phyloP scores from a whole-genome alignment of 2,329 filamentous ascomycete species.

The Scleromitrula shiraiana region DNA sequence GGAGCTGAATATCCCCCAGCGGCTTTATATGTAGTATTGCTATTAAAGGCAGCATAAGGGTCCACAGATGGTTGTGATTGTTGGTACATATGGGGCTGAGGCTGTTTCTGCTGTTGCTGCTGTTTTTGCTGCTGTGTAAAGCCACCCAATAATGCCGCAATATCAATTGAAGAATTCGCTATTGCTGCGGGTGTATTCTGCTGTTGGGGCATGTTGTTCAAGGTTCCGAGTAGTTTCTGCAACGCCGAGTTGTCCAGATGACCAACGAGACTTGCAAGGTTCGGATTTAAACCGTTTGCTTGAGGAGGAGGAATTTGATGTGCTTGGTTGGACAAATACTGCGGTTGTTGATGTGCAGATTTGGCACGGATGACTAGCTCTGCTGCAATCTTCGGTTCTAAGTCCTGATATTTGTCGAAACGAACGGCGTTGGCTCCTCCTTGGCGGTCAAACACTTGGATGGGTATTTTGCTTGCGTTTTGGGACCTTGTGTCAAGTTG shows the following conservation, averaged over 20 bases:
- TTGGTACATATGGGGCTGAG: conserved; percentile 18
- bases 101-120: conserved; percentile 31
- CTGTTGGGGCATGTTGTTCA: conserved; percentile 31
- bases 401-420: conserved; percentile 80
- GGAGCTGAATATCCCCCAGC: background rate
- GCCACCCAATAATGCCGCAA: conserved; percentile 27
- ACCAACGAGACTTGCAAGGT: conserved; percentile 57
- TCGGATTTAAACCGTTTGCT: conserved; percentile 36
- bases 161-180: conserved; percentile 31
- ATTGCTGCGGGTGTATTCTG: conserved; percentile 20
- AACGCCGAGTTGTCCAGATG: conserved; percentile 61
- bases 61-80: conserved; percentile 21
- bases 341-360: conserved; percentile 34
- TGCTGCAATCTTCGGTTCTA: conserved; percentile 70
- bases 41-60: conserved; percentile 5
- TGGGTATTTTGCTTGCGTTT: conserved; percentile 61
- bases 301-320: conserved; percentile 32
- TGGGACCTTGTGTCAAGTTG: conserved; percentile 67
- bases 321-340: conserved; percentile 20
- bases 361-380: conserved; percentile 73
- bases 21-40: background rate
- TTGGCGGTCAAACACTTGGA: conserved; percentile 80
- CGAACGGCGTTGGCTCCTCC: conserved; percentile 62
- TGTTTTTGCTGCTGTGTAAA: conserved; percentile 20
- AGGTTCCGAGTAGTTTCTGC: conserved; percentile 59